A percentile compares a stretch with the other conserved stretches of the same genome.
phyloP scores from a whole-genome alignment of 148 eudicot genomes.

The Agrostemma githago region DNA sequence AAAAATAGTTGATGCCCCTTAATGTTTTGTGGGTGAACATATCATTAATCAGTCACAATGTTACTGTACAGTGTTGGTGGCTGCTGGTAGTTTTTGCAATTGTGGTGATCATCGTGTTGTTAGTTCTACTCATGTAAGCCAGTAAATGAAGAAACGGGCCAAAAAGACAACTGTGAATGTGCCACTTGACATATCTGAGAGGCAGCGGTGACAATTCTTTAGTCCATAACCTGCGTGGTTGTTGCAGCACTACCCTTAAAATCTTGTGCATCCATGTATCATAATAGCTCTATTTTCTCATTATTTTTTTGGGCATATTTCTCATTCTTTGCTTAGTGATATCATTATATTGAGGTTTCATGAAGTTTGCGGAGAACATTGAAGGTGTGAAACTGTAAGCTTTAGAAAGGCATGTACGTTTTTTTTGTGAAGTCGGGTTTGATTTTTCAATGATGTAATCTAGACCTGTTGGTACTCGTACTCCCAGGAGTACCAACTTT shows the following conservation, averaged over 20 bases:
- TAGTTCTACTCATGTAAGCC: slow-evolving; percentile 41
- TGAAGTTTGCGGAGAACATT: slow-evolving; percentile 1
- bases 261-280: slow-evolving; percentile 22
- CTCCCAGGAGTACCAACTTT: neutral
- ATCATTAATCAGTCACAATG: neutral
- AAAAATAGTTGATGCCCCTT: neutral
- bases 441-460: neutral
- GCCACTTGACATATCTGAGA: slow-evolving; percentile 8
- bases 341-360: neutral
- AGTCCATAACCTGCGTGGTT: slow-evolving; percentile 12
- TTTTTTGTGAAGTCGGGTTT: neutral
- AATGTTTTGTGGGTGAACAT: neutral
- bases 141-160: slow-evolving; percentile 14
- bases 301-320: neutral
- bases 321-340: slow-evolving; percentile 12
- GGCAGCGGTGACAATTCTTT: slow-evolving; percentile 17
- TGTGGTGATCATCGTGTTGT: slow-evolving; percentile 39
- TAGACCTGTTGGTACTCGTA: neutral
- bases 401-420: neutral
- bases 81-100: slow-evolving; percentile 42
- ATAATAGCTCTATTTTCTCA: slow-evolving; percentile 4
- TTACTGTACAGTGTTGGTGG: slow-evolving; percentile 61
- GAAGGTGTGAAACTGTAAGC: neutral
- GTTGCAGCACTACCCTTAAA: slow-evolving; percentile 16
- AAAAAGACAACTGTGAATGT: neutral